Evolutionary conservation across 805 yeast species (phyloP), one percentile per base, ranked within the genome.

Genomic region (Zygoascus flipseniorum): DNA sequence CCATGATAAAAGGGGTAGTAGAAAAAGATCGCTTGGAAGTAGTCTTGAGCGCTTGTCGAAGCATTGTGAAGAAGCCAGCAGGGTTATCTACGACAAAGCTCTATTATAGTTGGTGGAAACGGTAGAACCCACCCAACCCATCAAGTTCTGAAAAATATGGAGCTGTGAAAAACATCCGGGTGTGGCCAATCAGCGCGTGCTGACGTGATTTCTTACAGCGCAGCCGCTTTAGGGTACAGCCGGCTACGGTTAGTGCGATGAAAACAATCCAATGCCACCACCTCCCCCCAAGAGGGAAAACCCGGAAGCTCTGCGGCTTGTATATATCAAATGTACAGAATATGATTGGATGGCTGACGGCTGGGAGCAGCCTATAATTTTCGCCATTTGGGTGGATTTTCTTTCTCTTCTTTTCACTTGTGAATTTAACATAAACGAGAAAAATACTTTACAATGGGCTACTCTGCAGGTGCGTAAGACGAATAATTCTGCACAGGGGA

Each of bases 401-500:
- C 42, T 20, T 16, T 16, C 18, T 18, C 20, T 42, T 42, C 45
- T 42, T 18, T 18, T 45, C 35, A 16, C 32, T 16, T 45, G 14
- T n/a, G 6, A 37, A 8, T 11, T 35, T 35, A 35, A 35, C 8
- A n/a, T 13, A 35, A 11, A 35, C 39, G 13, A 5, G 13, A 11
- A 35, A 35, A 35, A 11, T 35, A 35, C 39, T 35, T 8, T 4
- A 52, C 14, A 32, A 52, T 52, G 54, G 54, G 51, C 14, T 47
- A 37, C 20, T 46, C 50, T 52, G 54, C 47, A 47, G 54, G 54
- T 52, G 23, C 20, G 54, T 45, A 20, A 31, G 31, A 18, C 14
- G 6, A 23, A 31, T 23, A 6, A 23, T 4, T 3, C 3, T 4
- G 28, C 28, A 23, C 6, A n/a, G 28, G 28, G 6, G 28, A 4